Conservation (phyloP, 163 green algal genomes). For the Coccomyxa subellipsoidea region DNA sequence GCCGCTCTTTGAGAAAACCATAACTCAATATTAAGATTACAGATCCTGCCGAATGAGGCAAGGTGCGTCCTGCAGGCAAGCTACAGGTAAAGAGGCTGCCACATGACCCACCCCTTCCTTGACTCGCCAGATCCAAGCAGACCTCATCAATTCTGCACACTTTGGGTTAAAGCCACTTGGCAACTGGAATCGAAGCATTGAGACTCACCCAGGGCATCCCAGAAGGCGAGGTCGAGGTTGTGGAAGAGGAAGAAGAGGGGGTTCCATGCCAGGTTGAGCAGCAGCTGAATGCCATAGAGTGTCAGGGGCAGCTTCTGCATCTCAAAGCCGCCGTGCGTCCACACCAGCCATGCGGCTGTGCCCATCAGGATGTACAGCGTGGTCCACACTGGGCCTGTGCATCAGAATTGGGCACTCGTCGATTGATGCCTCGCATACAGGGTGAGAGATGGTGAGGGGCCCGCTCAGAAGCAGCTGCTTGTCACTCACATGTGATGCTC, state of each 20-base stretch:
- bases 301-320: slow-evolving; percentile 19
- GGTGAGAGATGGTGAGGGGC: no score
- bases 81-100: no score
- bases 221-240: slow-evolving; percentile 36
- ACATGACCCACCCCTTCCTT: no score
- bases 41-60: no score
- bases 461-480: background rate
- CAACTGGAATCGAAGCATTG: background rate
- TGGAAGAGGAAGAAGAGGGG: slow-evolving; percentile 73
- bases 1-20: no score
- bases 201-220: slow-evolving; percentile 20
- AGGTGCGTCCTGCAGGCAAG: no score
- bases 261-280: slow-evolving; percentile 69
- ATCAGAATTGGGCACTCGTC: background rate
- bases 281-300: slow-evolving; percentile 56
- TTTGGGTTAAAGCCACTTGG: no score
- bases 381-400: slow-evolving; percentile 46
- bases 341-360: slow-evolving; percentile 60
- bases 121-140: no score
- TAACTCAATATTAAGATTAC: no score
- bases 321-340: slow-evolving; percentile 42
- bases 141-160: no score
- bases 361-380: slow-evolving; percentile 69
- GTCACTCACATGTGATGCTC: background rate
- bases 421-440: background rate